A percentile compares a stretch with the other conserved stretches of the same genome.
Conservation (phyloP, 345 rosid species). For the Reutealis trisperma region DNA sequence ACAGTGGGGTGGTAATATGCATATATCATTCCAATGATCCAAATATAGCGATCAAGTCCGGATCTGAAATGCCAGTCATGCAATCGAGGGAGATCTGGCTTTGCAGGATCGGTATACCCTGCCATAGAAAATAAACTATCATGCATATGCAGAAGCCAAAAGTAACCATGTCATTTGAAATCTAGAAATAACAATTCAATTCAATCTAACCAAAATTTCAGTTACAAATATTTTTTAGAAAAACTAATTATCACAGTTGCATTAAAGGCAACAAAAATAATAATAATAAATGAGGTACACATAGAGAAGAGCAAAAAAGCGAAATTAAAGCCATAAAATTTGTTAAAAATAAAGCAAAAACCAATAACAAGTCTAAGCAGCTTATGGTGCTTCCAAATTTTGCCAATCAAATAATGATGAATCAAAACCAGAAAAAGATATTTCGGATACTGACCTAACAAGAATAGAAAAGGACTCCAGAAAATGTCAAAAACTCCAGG, state of each 20-base stretch:
- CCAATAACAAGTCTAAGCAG: not conserved
- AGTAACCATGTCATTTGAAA: not conserved
- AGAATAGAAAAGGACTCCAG: constrained; percentile 77
- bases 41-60: constrained; percentile 95
- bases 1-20: constrained; percentile 96
- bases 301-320: not conserved
- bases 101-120: constrained; percentile 92
- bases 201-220: not conserved
- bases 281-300: not conserved
- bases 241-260: not conserved
- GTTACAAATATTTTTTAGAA: not conserved
- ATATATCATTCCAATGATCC: constrained; percentile 95
- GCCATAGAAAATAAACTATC: constrained; percentile 22
- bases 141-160: constrained; percentile 19
- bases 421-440: constrained; percentile 9
- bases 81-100: constrained; percentile 75
- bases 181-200: not conserved
- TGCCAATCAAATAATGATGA: constrained; percentile 4
- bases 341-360: not conserved
- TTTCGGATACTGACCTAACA: constrained; percentile 56
- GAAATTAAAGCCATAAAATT: not conserved
- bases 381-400: not conserved
- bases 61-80: constrained; percentile 99
- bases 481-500: constrained; percentile 80
- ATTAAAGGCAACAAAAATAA: not conserved